Evolutionary conservation across 2,329 filamentous ascomycete genomes (phyloP), one percentile per base, ranked within the genome.

Genomic region (Sporothrix sp.): DNA sequence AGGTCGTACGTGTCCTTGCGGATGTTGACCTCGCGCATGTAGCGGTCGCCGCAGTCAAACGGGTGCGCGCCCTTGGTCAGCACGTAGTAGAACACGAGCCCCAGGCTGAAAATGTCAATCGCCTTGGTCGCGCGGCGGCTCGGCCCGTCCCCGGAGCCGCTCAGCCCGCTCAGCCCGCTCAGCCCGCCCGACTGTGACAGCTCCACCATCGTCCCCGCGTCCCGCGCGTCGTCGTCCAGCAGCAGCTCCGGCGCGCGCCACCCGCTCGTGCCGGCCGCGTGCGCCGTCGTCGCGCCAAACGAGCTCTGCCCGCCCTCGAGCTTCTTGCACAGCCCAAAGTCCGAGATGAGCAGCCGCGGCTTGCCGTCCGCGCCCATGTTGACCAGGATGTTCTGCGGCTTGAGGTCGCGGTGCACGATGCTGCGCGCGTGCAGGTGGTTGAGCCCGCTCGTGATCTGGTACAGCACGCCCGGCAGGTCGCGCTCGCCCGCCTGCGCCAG

Each of bases 21-120:
- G 60, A 98, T 97, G 66, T 98, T 97, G 60, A 94, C 86, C 67
- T 98, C 93, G 48, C 93, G 82, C 80, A 95, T 94, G 72, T 93
- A 97, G 45, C 88, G 82, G 62, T 93, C 89, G 51, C 93, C 90
- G 56, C 89, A 90, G 63, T 96, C 91, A 61, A 94, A 98, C 0
- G 93, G 93, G 65, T 98, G 93, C 1, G 78, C 80, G 14, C 93
- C 93, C 55, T 89, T 86, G 1, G 91, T 96, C 53, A 98, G 75
- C n/a, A 97, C 90, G 65, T 96, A 98, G 70, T 90, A 97, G 72
- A 96, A 98, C n/a, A 98, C 89, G 48, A 95, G 84, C 1, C 93
- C 93, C 32, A 98, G 77, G 0, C 90, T 95, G 70, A 98, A 98
- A 23, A 98, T 95, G 63, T 98, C 93, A 54, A 97, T 96, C 8